These are phyloP conservation scores for Adansonia rubrostipa DNA, from an alignment of 441 rosid genomes.

Conservation along the genomic window DNA sequence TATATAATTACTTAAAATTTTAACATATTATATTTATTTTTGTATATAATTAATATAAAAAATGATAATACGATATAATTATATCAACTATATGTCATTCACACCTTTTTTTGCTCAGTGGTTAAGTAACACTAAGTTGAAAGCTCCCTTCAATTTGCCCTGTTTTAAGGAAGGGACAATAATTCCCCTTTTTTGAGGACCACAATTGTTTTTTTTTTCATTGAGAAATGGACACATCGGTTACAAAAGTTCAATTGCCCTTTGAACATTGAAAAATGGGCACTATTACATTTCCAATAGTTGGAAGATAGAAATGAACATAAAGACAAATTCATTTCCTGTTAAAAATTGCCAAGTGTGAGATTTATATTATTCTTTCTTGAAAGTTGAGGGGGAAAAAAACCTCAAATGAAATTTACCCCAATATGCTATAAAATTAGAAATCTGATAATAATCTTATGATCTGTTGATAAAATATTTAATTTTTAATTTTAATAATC, in stretches of 20 bases:
- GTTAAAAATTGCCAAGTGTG: neutral
- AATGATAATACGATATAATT: too few relatives aligned
- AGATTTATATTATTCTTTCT: neutral
- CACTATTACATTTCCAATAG: neutral
- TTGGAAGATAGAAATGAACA: neutral
- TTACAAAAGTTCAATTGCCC: constrained; percentile 4
- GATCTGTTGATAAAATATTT: too few relatives aligned
- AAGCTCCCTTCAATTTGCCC: neutral
- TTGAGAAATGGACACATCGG: neutral
- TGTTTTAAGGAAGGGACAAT: constrained; percentile 3
- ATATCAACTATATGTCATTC: too few relatives aligned
- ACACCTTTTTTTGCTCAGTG: neutral
- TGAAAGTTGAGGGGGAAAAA: neutral
- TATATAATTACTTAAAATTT: too few relatives aligned
- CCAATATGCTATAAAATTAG: too few relatives aligned
- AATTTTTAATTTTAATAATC: too few relatives aligned
- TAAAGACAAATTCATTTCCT: constrained; percentile 2
- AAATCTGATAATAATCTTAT: too few relatives aligned
- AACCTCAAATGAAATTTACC: too few relatives aligned
- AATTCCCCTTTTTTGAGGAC: constrained; percentile 15
- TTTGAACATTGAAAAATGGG: constrained; percentile 17
- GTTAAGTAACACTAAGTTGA: neutral
- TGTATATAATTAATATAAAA: too few relatives aligned
- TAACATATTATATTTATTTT: too few relatives aligned
- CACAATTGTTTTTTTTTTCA: constrained; percentile 20